phyloP scores from a whole-genome alignment of 805 yeast genomes.

The Kregervanrija pseudodelftensis region DNA sequence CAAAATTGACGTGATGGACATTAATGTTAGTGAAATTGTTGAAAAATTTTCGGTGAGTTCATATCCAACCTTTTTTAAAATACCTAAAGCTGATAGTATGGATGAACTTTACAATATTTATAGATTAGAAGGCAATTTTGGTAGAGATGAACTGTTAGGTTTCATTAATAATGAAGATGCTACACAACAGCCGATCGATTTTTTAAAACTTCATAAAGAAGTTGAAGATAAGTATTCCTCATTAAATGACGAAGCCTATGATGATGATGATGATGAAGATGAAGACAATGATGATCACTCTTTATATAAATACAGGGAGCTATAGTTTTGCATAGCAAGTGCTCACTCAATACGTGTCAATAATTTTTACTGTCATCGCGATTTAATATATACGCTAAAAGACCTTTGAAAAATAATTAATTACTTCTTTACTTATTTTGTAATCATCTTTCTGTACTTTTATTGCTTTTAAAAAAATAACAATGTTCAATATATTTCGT shows the following conservation, averaged over 20 bases:
- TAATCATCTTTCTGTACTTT: too few species aligned
- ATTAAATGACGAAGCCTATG: constrained; percentile 8
- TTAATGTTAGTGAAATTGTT: constrained; percentile 21
- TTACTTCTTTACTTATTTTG: too few species aligned
- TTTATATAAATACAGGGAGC: constrained; percentile 13
- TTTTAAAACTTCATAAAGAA: constrained; percentile 18
- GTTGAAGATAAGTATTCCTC: constrained; percentile 16
- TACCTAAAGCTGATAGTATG: constrained; percentile 12
- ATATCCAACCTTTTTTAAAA: constrained; percentile 27
- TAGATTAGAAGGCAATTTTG: constrained; percentile 16
- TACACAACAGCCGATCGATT: constrained; percentile 13
- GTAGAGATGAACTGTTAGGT: constrained; percentile 20
- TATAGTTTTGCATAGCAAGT: constrained; percentile 7
- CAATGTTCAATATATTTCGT: constrained; percentile 37
- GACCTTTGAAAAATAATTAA: too few species aligned
- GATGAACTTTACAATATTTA: constrained; percentile 10
- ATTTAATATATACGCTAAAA: too few species aligned
- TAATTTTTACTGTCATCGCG: background rate
- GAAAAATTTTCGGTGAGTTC: constrained; percentile 21
- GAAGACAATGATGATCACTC: constrained; percentile 18
- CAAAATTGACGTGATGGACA: constrained; percentile 27
- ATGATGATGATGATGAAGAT: constrained; percentile 11
- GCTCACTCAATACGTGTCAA: background rate
- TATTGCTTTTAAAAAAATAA: background rate
- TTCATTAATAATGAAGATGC: constrained; percentile 27